Base-by-base conservation (phyloP, 192 early-diverging fungal genomes). In the Gryganskiella cystojenkinii region DNA sequence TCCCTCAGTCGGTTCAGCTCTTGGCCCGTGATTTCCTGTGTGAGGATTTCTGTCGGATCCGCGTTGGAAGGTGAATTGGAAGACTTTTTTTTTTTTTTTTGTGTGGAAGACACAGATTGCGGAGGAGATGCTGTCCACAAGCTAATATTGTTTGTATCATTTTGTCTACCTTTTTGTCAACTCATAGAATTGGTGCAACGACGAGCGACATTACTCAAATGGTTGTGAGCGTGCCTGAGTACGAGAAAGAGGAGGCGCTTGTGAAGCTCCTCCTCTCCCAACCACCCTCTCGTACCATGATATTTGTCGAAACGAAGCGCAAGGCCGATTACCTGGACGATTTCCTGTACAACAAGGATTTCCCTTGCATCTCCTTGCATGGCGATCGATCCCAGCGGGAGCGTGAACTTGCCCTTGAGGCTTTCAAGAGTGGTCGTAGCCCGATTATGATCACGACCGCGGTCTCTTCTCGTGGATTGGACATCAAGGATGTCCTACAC, bases 21-120 rank as follows among this genome's bases (percentile, higher is more conserved):
- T 90, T 99, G 27, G 98, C 98, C 22, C 85, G 92, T 67, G 95
- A 97, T 81, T 98, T 98, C 85, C 84, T 99, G 37, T 83, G 88
- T 28, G 84, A 88, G 19, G 61, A 92, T 60, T 92, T 93, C 57
- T 84, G 93, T 34, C 95, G 92, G 75, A 88, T 90, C 64, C 90
- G 92, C 24, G 91, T 99, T 19, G 97, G 96, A 57, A 91, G 96
- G 81, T 94, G 57, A 27, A 20, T 20, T 43, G 49, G 20, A 51
- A 22, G 13, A 20, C 5, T 6, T 11, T 22, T 9, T 9, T 7
- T 51, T 51, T 25, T 2, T 5, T 25, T 9, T 61, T 56, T 3
- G n/a, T 17, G 15, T 13, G 27, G 44, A 47, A 9, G 3, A 28
- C 20, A n/a, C 19, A 0, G 46, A 5, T 20, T 33, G 44, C 34